Evolutionary conservation across 306 rosid genomes (phyloP).

Genomic region (Cucurbita maxima): DNA sequence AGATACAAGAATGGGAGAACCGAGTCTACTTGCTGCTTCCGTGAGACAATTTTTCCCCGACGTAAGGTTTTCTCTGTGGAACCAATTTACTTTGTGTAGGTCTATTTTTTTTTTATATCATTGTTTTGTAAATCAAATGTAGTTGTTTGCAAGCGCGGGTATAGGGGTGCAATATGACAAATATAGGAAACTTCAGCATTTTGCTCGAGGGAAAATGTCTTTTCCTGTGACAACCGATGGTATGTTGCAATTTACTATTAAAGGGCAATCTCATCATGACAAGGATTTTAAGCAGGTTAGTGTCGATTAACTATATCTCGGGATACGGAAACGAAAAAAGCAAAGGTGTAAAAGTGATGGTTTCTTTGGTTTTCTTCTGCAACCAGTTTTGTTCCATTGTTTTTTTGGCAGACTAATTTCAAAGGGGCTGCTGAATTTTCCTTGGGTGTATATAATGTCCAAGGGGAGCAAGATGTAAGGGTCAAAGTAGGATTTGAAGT

Average conservation of each 20-base stretch:
- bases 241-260: conserved; percentile 38
- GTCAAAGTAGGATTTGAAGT: conserved; percentile 66
- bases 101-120: not conserved
- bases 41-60: conserved; percentile 51
- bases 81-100: not conserved
- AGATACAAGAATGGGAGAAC: conserved; percentile 57
- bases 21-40: conserved; percentile 28
- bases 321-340: not conserved
- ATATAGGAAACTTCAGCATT: conserved; percentile 37
- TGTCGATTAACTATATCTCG: not conserved
- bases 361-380: not conserved
- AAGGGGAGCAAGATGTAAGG: conserved; percentile 75
- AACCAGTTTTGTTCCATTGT: not conserved
- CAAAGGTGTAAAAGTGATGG: not conserved
- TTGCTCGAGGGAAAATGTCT: conserved; percentile 51
- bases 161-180: conserved; percentile 50
- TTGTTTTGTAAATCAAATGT: conserved; percentile 8
- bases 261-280: conserved; percentile 56
- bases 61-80: conserved; percentile 24
- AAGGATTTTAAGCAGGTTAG: conserved; percentile 53
- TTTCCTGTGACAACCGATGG: conserved; percentile 49
- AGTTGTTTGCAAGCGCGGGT: conserved; percentile 68
- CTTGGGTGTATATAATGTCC: conserved; percentile 58
- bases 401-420: conserved; percentile 35
- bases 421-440: conserved; percentile 70